phyloP scores from a whole-genome alignment of 805 yeast genomes.

The Hanseniaspora meyeri region DNA sequence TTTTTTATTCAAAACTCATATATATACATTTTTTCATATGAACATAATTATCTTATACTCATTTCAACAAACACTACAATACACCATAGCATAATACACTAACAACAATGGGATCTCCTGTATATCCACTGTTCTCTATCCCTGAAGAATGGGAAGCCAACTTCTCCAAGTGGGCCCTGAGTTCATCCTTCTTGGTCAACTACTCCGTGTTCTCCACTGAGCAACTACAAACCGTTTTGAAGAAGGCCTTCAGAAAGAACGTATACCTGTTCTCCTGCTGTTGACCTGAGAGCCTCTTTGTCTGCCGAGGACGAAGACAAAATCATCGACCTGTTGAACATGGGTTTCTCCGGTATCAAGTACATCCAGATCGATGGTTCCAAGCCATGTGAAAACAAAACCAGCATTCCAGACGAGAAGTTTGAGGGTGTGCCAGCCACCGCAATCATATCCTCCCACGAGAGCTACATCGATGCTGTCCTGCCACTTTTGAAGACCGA shows the following conservation, averaged over 20 bases:
- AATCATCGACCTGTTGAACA: slow-evolving; percentile 40
- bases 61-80: too few relatives aligned
- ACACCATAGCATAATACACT: too few relatives aligned
- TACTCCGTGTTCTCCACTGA: slow-evolving; percentile 20
- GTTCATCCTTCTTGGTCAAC: not conserved
- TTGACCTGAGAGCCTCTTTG: slow-evolving; percentile 25
- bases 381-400: not conserved
- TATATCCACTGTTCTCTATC: slow-evolving; percentile 9
- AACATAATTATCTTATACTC: too few relatives aligned
- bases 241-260: slow-evolving; percentile 17
- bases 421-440: not conserved
- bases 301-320: slow-evolving; percentile 8
- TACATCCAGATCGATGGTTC: not conserved
- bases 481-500: slow-evolving; percentile 55
- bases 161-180: slow-evolving; percentile 5
- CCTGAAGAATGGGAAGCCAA: slow-evolving; percentile 10
- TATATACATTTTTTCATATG: too few relatives aligned
- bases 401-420: slow-evolving; percentile 6
- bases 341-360: slow-evolving; percentile 35
- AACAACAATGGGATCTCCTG: slow-evolving; percentile 13
- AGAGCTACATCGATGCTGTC: slow-evolving; percentile 21
- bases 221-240: slow-evolving; percentile 17
- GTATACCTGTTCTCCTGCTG: slow-evolving; percentile 5
- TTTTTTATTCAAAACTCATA: not conserved
- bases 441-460: slow-evolving; percentile 1